A percentile compares a stretch with the other conserved stretches of the same genome.
Conservation (phyloP, 257 asterid genomes). For the Solanum peruvianum region DNA sequence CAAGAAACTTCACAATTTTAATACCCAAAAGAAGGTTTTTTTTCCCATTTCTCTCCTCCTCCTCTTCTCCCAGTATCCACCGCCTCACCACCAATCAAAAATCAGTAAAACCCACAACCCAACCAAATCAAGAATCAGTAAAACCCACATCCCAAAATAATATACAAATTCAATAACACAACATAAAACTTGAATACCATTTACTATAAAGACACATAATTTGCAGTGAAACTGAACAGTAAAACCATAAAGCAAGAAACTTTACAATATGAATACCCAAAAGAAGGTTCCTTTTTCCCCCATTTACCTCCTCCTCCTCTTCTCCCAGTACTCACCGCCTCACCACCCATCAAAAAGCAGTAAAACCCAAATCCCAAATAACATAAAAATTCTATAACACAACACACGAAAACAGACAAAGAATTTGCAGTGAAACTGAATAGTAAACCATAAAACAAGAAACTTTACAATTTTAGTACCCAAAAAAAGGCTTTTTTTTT, state of each 20-base stretch:
- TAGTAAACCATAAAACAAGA: background rate
- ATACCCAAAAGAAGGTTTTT: background rate
- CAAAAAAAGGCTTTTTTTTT: background rate
- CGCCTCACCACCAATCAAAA: background rate
- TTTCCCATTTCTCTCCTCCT: background rate
- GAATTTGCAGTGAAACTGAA: background rate
- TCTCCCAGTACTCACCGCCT: background rate
- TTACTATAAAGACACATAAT: background rate
- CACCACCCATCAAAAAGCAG: background rate
- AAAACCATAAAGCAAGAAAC: background rate
- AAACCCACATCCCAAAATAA: background rate
- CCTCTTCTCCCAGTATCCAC: background rate
- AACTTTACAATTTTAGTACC: background rate
- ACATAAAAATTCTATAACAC: no score
- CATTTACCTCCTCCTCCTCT: background rate
- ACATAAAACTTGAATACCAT: background rate
- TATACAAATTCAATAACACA: background rate
- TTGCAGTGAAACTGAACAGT: background rate
- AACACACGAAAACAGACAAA: background rate
- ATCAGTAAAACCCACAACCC: background rate
- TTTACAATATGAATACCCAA: background rate
- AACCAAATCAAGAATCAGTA: background rate
- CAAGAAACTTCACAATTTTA: background rate
- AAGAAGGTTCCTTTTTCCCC: background rate
- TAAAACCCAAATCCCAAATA: background rate